Evolutionary conservation across 2,329 filamentous ascomycete species (phyloP).

Genomic region (Talaromyces sp.): DNA sequence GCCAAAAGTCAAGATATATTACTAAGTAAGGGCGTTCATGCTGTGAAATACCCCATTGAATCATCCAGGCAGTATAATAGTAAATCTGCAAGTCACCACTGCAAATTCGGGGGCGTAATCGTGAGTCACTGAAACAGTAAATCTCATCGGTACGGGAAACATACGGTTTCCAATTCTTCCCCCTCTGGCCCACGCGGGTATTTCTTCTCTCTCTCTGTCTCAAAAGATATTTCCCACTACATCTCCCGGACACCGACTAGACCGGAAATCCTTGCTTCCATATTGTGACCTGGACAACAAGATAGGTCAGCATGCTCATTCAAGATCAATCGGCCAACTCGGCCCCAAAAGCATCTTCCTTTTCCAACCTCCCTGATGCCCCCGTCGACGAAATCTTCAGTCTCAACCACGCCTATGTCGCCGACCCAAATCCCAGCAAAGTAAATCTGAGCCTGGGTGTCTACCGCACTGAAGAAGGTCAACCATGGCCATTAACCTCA

Average conservation of each 20-base stretch:
- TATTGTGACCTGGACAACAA: background rate
- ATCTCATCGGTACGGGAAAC: background rate
- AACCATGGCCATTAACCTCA: constrained; percentile 92
- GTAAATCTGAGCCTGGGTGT: constrained; percentile 88
- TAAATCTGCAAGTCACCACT: background rate
- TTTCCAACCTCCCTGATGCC: constrained; percentile 65
- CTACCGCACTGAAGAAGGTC: constrained; percentile 86
- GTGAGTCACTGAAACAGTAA: background rate
- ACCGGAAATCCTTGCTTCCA: background rate
- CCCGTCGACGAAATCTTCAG: constrained; percentile 91
- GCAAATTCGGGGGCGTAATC: background rate
- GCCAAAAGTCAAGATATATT: background rate
- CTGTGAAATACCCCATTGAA: background rate
- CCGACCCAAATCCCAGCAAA: constrained; percentile 69
- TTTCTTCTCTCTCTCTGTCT: background rate
- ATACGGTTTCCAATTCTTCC: background rate
- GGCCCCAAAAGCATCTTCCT: constrained; percentile 11
- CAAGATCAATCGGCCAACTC: constrained; percentile 6
- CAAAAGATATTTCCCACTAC: constrained; percentile 1
- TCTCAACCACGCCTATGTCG: constrained; percentile 76
- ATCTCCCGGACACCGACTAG: background rate
- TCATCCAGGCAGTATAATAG: background rate
- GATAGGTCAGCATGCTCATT: constrained; percentile 6
- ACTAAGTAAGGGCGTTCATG: constrained; percentile 1
- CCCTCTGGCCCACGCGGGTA: background rate